Base-by-base conservation (phyloP, 805 yeast genomes). In the Komagataella pastoris region DNA sequence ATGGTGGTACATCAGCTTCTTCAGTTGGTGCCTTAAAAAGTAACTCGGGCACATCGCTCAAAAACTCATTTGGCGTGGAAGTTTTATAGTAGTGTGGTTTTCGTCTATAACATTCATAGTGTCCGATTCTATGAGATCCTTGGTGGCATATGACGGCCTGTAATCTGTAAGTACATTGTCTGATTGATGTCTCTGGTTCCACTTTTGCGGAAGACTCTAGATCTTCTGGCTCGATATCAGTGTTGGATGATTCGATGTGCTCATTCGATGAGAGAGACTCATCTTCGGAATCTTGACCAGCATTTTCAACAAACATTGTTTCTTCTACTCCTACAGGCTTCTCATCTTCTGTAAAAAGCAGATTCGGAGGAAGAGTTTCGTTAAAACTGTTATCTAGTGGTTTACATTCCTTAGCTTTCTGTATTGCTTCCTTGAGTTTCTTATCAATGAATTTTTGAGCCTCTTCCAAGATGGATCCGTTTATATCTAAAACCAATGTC, bases 121-220 rank as follows among this genome's bases (percentile, higher is more conserved):
- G 98, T 1, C 98, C 98, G 47, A 80, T 77, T 18, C 81, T 75
- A 65, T 90, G 97, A 1, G 91, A 81, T 0, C 99, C 99, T 48
- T 82, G 79, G 63, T 93, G 98, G 56, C 89, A 76, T 17, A 93
- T 80, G 55, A 88, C 69, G 0, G 97, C 85, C 55, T 75, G 77
- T 44, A 93, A 71, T 54, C 71, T 70, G 63, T 87, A 89, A 46
- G 68, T 73, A 54, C 59, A 58, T 1, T 52, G 45, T 23, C 53
- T 46, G 21, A n/a, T 17, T 10, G 49, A 18, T 17, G 8, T 23
- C n/a, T 18, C 21, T 3, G 49, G 7, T 23, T 12, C 45, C 14
- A 17, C 21, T 4, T 45, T 17, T 7, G 8, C 44, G 3, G n/a
- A 6, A 18, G 48, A 17, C 10, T 17, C 21, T 45, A 43, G 6